phyloP scores from a whole-genome alignment of 176 grass and related monocot genomes.

The Hsuehochloa calcarea region DNA sequence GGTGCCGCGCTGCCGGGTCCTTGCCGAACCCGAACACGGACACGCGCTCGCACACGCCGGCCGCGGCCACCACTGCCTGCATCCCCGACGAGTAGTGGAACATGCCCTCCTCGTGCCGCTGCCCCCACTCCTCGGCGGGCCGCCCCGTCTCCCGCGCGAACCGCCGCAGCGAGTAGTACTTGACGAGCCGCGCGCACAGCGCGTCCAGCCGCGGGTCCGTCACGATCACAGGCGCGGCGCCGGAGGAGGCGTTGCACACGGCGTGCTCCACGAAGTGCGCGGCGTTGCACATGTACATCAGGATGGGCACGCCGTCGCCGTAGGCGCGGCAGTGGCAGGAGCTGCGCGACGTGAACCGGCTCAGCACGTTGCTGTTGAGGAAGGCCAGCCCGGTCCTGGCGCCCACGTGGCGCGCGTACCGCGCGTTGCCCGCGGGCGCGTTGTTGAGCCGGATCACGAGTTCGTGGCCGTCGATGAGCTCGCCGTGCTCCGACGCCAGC shows the following conservation, averaged over 20 bases:
- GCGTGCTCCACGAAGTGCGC: slow-evolving; percentile 67
- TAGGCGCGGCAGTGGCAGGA: slow-evolving; percentile 61
- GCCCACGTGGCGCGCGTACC: slow-evolving; percentile 47
- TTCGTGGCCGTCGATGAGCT: slow-evolving; percentile 63
- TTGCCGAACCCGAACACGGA: slow-evolving; percentile 69
- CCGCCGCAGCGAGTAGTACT: slow-evolving; percentile 72
- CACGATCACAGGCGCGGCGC: slow-evolving; percentile 45
- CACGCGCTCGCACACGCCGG: slow-evolving; percentile 61
- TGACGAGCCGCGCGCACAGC: slow-evolving; percentile 61
- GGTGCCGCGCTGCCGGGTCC: slow-evolving; percentile 41
- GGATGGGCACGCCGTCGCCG: slow-evolving; percentile 47
- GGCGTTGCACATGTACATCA: slow-evolving; percentile 72
- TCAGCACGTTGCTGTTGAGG: slow-evolving; percentile 67
- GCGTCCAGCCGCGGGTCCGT: slow-evolving; percentile 67
- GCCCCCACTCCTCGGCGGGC: slow-evolving; percentile 44
- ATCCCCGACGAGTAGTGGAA: slow-evolving; percentile 93
- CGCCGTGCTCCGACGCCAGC: slow-evolving; percentile 48
- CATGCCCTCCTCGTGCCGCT: slow-evolving; percentile 44
- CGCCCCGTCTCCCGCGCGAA: slow-evolving; percentile 51
- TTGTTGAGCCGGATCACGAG: slow-evolving; percentile 89
- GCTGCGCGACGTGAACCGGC: slow-evolving; percentile 36
- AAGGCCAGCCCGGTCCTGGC: slow-evolving; percentile 55
- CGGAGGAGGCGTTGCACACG: slow-evolving; percentile 52
- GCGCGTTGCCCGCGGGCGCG: slow-evolving; percentile 38
- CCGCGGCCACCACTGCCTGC: slow-evolving; percentile 65